phyloP scores from a whole-genome alignment of 2,329 filamentous ascomycete species.

The Pseudogymnoascus sp. region DNA sequence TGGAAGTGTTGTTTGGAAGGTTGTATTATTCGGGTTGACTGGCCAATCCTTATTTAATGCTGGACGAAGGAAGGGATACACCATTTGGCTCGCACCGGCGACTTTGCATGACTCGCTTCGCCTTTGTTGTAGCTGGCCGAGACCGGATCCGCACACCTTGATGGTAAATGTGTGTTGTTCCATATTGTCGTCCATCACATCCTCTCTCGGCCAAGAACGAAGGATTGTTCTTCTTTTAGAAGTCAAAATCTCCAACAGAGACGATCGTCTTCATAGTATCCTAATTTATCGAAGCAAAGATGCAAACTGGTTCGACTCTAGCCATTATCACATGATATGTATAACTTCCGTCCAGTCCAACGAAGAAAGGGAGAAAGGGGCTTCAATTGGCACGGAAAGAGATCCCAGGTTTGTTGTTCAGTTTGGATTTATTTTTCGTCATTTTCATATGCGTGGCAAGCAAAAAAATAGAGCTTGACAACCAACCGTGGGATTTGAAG shows the following conservation, averaged over 20 bases:
- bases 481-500: neutral
- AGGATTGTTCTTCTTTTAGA: neutral
- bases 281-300: neutral
- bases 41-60: neutral
- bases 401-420: neutral
- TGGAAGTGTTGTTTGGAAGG: neutral
- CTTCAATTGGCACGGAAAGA: neutral
- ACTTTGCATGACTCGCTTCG: neutral
- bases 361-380: constrained; percentile 1
- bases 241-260: neutral
- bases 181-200: neutral
- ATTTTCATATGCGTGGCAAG: neutral
- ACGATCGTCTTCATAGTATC: neutral
- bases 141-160: neutral
- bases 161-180: neutral
- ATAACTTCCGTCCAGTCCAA: neutral
- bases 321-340: neutral
- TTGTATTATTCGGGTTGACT: neutral
- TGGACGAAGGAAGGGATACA: neutral
- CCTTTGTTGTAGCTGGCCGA: neutral
- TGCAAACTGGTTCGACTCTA: neutral
- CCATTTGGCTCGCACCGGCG: neutral
- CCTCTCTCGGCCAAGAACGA: neutral
- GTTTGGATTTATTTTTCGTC: neutral
- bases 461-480: neutral